Conservation (phyloP, 2,329 filamentous ascomycete genomes). For the Pezicula rhizophila region DNA sequence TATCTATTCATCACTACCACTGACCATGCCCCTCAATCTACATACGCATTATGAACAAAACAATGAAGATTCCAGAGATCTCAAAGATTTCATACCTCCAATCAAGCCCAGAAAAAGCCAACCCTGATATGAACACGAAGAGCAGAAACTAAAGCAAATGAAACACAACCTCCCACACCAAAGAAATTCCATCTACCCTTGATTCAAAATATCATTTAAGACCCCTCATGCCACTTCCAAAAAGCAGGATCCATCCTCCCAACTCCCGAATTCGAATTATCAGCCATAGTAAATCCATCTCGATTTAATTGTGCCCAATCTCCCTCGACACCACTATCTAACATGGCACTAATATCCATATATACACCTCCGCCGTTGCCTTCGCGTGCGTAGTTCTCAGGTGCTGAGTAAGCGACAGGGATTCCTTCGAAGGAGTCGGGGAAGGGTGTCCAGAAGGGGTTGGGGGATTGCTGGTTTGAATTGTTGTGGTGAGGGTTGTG, state of each 20-base stretch:
- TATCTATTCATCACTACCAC: no score
- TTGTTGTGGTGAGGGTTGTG: neutral
- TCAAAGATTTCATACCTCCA: no score
- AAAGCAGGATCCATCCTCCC: neutral
- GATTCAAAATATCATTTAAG: no score
- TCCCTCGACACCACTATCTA: slow-evolving; percentile 7
- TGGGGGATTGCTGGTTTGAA: neutral
- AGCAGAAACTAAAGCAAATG: no score
- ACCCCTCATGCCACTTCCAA: neutral
- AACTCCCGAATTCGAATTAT: neutral
- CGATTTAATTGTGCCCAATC: slow-evolving; percentile 11
- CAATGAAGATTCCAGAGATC: no score
- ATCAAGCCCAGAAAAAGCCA: no score
- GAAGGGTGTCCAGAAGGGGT: slow-evolving; percentile 14
- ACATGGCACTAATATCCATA: slow-evolving; percentile 11
- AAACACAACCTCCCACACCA: no score
- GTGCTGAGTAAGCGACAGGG: slow-evolving; percentile 4
- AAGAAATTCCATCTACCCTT: no score
- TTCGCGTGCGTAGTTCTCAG: neutral
- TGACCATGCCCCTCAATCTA: no score
- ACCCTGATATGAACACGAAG: no score
- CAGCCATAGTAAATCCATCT: slow-evolving; percentile 12
- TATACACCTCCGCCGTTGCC: neutral
- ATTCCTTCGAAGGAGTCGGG: slow-evolving; percentile 8
- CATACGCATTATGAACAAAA: no score